Evolutionary conservation across 192 early-diverging fungal genomes (phyloP).

Genomic region (Helicostylum pulchrum): DNA sequence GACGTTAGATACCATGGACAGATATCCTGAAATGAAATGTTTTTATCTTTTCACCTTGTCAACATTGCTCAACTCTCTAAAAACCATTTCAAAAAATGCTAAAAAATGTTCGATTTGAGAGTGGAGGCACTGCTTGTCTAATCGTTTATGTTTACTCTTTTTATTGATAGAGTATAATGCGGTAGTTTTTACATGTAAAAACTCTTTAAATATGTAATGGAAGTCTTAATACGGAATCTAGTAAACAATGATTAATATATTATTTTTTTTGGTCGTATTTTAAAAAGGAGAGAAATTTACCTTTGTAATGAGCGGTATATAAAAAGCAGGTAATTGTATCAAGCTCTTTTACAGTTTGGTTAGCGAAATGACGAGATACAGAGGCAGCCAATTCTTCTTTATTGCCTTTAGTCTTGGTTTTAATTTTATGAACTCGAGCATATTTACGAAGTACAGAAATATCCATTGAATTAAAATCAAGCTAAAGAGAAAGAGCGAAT

Average conservation of each 20-base stretch:
- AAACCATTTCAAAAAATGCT: too few relatives aligned
- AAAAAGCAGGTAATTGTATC: slow-evolving; percentile 45
- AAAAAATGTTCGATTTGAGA: too few relatives aligned
- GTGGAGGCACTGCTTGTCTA: too few relatives aligned
- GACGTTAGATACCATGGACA: too few relatives aligned
- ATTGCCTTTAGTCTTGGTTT: slow-evolving; percentile 22
- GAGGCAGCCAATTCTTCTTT: slow-evolving; percentile 42
- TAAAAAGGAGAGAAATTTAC: slow-evolving; percentile 14
- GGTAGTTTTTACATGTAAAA: too few relatives aligned
- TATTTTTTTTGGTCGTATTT: not conserved
- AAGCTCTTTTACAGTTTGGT: slow-evolving; percentile 36
- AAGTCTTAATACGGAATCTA: slow-evolving; percentile 15
- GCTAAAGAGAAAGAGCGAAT: slow-evolving; percentile 8
- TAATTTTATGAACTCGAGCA: slow-evolving; percentile 40
- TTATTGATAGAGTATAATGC: too few relatives aligned
- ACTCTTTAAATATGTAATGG: slow-evolving; percentile 15
- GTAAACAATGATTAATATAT: not conserved
- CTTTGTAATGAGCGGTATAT: slow-evolving; percentile 40
- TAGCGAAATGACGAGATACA: slow-evolving; percentile 40
- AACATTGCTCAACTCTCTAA: too few relatives aligned
- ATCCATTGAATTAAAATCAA: slow-evolving; percentile 44
- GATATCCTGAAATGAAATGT: too few relatives aligned
- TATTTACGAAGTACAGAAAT: slow-evolving; percentile 41
- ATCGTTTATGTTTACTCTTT: too few relatives aligned
- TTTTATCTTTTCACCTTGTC: too few relatives aligned